A percentile compares a stretch with the other conserved stretches of the same genome.
Evolutionary conservation across 169 alveolate species (phyloP).

Genomic region (Perkinsus chesapeaki): DNA sequence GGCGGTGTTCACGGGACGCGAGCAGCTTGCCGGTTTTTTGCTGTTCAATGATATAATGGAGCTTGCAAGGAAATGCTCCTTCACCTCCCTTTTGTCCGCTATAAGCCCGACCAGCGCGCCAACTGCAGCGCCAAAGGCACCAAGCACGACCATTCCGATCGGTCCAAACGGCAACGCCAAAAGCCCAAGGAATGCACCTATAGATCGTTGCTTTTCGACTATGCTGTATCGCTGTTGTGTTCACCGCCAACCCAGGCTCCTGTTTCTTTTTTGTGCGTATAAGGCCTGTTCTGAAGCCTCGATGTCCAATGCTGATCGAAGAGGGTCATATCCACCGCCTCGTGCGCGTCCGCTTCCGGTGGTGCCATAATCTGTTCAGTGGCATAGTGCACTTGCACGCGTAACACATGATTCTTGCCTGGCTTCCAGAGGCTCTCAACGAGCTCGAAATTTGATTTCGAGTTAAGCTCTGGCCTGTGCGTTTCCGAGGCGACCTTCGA

Average conservation of each 20-base stretch:
- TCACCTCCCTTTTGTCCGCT: neutral
- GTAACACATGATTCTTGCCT: too few species aligned
- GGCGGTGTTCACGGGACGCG: neutral
- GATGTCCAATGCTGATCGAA: neutral
- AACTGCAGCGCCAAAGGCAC: neutral
- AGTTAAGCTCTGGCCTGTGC: too few species aligned
- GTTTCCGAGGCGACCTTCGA: too few species aligned
- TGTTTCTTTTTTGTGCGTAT: neutral
- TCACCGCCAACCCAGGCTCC: neutral
- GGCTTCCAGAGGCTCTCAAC: too few species aligned
- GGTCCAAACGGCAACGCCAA: neutral
- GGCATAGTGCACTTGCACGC: too few species aligned
- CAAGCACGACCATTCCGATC: neutral
- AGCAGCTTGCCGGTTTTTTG: neutral
- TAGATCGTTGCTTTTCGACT: neutral
- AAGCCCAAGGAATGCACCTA: neutral
- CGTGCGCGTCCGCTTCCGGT: neutral
- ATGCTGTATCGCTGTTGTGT: neutral
- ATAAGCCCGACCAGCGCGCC: neutral
- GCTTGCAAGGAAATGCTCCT: neutral
- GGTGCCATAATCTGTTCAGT: neutral
- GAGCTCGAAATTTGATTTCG: too few species aligned
- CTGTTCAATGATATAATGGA: neutral
- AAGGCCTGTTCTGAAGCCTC: neutral
- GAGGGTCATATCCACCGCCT: neutral